Base-by-base conservation (phyloP, 169 alveolate species). In the Hammondia hammondi region DNA sequence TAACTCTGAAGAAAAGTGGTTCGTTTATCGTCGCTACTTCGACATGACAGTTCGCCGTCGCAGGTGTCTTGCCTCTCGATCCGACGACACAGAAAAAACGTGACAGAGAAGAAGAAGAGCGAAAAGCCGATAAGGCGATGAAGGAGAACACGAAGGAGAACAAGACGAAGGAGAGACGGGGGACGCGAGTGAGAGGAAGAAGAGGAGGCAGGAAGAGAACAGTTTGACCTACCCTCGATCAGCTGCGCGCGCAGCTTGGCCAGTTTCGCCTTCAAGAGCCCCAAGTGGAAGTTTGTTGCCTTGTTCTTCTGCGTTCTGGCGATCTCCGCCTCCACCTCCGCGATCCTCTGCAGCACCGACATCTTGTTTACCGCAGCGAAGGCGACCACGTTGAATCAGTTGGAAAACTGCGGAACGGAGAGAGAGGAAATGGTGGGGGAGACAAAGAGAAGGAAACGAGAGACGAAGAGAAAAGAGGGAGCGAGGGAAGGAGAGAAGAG, bases 301-400 rank as follows among this genome's bases (percentile, higher is more conserved):
- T 99, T 99, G 96, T 99, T 99, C 97, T 99, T 99, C 96, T 99
- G 99, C 94, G 99, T 99, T 94, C 99, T 97, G 95, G 99, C 99
- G 99, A 99, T 99, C 96, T 99, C 99, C 95, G 98, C 99, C 98
- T 99, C 99, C 84, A 98, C 98, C 96, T 99, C 99, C 32, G 93
- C 77, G 35, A 94, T 94, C 57, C 71, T 85, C 88, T 90, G 93
- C 35, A 90, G 89, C 61, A 90, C 93, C 70, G 93, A 90, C 93
- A 90, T 90, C 72, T 72, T 90, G 19, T 24, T 4, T n/a, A 17
- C 17, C 52, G 32, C n/a, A 24, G 70, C 48, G 56, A 32, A 21
- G 46, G 48, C 2, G 27, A 77, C 10, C 10, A 32, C 85, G 4
- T 14, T 1, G 32, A n/a, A 61, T 3, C 14, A 12, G 24, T 32